Percentiles rank a stretch among this genome's conserved stretches.
phyloP scores from a whole-genome alignment of 345 rosid species.

The Boechera stricta region DNA sequence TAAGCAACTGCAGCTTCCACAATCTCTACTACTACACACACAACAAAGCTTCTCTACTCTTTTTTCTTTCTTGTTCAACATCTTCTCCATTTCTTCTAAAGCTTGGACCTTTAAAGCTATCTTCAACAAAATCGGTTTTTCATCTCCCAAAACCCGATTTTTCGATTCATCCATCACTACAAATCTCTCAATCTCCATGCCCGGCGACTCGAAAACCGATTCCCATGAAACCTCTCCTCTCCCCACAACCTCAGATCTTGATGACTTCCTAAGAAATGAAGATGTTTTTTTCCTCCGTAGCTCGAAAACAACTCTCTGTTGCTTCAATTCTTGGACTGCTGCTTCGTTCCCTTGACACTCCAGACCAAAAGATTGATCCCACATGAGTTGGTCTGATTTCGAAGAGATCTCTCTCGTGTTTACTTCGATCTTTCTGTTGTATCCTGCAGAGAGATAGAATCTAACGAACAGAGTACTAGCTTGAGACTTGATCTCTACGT shows the following conservation, averaged over 20 bases:
- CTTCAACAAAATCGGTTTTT: slow-evolving; percentile 35
- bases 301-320: slow-evolving; percentile 64
- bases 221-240: slow-evolving; percentile 56
- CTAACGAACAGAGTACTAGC: slow-evolving; percentile 61
- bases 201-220: slow-evolving; percentile 34
- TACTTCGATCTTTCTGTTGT: slow-evolving; percentile 57
- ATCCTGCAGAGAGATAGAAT: slow-evolving; percentile 64
- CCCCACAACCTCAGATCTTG: slow-evolving; percentile 63
- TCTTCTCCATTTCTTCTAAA: slow-evolving; percentile 25
- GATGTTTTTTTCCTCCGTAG: slow-evolving; percentile 54
- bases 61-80: slow-evolving; percentile 45
- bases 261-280: slow-evolving; percentile 46
- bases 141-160: slow-evolving; percentile 1
- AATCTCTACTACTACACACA: slow-evolving; percentile 35
- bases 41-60: slow-evolving; percentile 27
- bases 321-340: slow-evolving; percentile 51
- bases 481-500: slow-evolving; percentile 53
- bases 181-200: slow-evolving; percentile 43
- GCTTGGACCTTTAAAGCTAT: slow-evolving; percentile 39
- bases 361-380: slow-evolving; percentile 68
- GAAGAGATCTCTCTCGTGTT: slow-evolving; percentile 58
- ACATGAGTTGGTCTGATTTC: slow-evolving; percentile 43
- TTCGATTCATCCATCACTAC: slow-evolving; percentile 26
- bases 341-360: slow-evolving; percentile 65
- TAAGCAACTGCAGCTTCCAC: slow-evolving; percentile 34